Conservation (phyloP, 176 grass and related monocot species). For the Stipa capillata region DNA sequence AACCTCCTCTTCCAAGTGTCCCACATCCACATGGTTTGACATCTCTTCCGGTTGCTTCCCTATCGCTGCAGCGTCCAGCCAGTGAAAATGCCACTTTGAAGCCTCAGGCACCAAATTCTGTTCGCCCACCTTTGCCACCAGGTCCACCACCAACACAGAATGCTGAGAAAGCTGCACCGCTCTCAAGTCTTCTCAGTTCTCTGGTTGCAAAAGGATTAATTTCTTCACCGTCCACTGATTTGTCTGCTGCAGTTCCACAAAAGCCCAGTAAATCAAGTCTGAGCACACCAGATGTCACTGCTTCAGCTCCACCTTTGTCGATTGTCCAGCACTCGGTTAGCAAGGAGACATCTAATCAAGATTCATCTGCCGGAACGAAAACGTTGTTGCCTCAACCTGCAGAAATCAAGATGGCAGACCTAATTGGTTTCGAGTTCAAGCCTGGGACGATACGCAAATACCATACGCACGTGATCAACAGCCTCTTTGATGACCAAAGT, state of each 20-base stretch:
- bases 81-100: conserved; percentile 16
- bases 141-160: conserved; percentile 46
- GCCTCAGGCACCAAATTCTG: conserved; percentile 12
- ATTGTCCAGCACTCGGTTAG: conserved; percentile 8
- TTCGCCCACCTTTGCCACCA: conserved; percentile 63
- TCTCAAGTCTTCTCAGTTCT: conserved; percentile 83
- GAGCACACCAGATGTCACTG: background rate
- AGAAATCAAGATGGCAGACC: conserved; percentile 20
- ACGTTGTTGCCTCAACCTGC: conserved; percentile 11
- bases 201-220: conserved; percentile 94
- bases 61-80: conserved; percentile 26
- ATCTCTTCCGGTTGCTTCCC: conserved; percentile 9
- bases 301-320: conserved; percentile 11
- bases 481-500: conserved; percentile 59
- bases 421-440: conserved; percentile 76
- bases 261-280: conserved; percentile 17
- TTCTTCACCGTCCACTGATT: conserved; percentile 53
- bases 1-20: conserved; percentile 41
- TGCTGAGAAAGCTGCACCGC: conserved; percentile 38
- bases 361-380: background rate
- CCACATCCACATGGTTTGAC: conserved; percentile 20
- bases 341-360: conserved; percentile 29
- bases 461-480: conserved; percentile 56
- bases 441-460: conserved; percentile 60
- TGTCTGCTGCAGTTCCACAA: conserved; percentile 13